phyloP scores from a whole-genome alignment of 805 yeast species.

The Naumovozyma castellii region DNA sequence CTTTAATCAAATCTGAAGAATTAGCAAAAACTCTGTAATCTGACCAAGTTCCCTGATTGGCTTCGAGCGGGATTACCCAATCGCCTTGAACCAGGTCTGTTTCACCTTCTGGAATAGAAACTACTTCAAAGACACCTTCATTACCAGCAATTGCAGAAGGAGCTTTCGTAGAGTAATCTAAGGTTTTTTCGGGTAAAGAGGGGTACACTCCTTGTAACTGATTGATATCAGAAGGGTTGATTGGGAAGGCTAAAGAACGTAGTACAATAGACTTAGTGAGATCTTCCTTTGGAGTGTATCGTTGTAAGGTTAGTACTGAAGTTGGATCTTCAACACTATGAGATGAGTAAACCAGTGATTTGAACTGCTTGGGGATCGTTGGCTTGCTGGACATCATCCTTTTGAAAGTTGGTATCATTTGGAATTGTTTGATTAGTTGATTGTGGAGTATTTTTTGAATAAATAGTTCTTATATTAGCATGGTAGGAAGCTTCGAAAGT shows the following conservation, averaged over 20 bases:
- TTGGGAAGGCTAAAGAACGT: slow-evolving; percentile 67
- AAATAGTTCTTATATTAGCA: too few species aligned
- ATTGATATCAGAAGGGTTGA: slow-evolving; percentile 84
- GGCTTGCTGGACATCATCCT: slow-evolving; percentile 15
- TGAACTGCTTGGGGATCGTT: slow-evolving; percentile 17
- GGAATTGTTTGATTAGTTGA: too few species aligned
- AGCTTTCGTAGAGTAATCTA: slow-evolving; percentile 45
- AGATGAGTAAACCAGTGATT: slow-evolving; percentile 24
- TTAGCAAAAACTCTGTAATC: slow-evolving; percentile 59
- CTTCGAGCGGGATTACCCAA: slow-evolving; percentile 72
- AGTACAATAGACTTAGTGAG: slow-evolving; percentile 36
- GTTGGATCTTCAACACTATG: slow-evolving; percentile 25
- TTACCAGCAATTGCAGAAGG: slow-evolving; percentile 87
- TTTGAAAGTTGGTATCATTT: slow-evolving; percentile 6
- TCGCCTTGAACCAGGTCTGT: slow-evolving; percentile 51
- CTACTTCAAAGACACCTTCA: slow-evolving; percentile 83
- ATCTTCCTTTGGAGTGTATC: slow-evolving; percentile 22
- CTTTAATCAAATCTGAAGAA: slow-evolving; percentile 44
- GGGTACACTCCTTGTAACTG: slow-evolving; percentile 84
- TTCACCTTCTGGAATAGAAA: slow-evolving; percentile 53
- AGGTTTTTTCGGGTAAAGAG: slow-evolving; percentile 49
- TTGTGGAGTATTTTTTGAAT: too few species aligned
- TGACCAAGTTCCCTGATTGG: slow-evolving; percentile 87
- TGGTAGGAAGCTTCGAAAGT: not conserved
- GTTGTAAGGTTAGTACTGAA: slow-evolving; percentile 21